phyloP scores from a whole-genome alignment of 1,139 yeast genomes.

The Scheffersomyces quercinus region DNA sequence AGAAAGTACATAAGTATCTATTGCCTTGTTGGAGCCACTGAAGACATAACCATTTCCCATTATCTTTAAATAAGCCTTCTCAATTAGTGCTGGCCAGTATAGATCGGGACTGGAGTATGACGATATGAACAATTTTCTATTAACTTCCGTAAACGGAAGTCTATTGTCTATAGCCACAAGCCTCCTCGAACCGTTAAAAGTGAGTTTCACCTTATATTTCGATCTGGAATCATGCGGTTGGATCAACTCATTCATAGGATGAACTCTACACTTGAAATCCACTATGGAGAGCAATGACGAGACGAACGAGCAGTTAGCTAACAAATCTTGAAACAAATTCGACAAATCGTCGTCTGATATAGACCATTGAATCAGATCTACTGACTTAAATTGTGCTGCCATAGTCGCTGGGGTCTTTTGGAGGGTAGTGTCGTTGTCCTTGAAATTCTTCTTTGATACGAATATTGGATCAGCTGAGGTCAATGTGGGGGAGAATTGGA shows the following conservation, averaged over 20 bases:
- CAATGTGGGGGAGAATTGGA: constrained; percentile 17
- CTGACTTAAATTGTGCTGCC: constrained; percentile 14
- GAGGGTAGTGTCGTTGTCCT: constrained; percentile 11
- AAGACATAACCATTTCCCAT: constrained; percentile 64
- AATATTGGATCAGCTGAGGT: constrained; percentile 13
- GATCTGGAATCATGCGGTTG: constrained; percentile 27
- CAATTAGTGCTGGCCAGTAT: constrained; percentile 73
- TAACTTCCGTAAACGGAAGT: constrained; percentile 31
- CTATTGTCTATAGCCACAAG: constrained; percentile 50
- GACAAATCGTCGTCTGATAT: constrained; percentile 14
- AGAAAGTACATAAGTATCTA: constrained; percentile 64
- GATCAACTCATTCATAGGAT: constrained; percentile 16
- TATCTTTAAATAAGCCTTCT: constrained; percentile 70
- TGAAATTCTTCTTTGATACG: constrained; percentile 3
- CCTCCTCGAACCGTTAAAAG: constrained; percentile 62
- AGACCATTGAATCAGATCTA: constrained; percentile 20
- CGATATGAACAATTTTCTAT: constrained; percentile 31
- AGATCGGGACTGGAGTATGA: constrained; percentile 42
- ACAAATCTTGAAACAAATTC: constrained; percentile 51
- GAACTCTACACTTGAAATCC: constrained; percentile 13
- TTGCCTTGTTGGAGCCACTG: constrained; percentile 75
- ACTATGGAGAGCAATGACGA: constrained; percentile 57
- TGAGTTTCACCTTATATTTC: constrained; percentile 35
- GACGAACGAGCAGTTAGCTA: constrained; percentile 78
- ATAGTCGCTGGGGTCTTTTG: constrained; percentile 18